Evolutionary conservation across 352 stramenopile species (phyloP), one percentile per base, ranked within the genome.

Genomic region (Pythium utonaiense): DNA sequence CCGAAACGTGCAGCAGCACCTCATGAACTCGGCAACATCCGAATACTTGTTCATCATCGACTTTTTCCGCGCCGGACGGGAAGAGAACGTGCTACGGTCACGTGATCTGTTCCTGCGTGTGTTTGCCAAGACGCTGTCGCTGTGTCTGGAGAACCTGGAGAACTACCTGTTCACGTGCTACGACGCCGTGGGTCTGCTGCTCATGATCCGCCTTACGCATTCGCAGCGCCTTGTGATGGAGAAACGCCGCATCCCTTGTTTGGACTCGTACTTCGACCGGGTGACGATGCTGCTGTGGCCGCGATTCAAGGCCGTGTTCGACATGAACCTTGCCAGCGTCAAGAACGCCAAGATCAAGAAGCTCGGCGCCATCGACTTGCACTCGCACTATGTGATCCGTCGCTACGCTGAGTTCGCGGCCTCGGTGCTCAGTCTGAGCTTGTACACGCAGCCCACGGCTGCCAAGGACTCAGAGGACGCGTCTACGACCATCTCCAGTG

Each of bases 131-230:
- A 98, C 96, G 25, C 75, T 99, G n/a, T 96, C 87, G 3, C 60
- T 98, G 25, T 91, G 97, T 42, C 74, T 99, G 16, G 97, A 99
- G 67, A 97, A 99, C 64, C 71, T 99, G 49, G 96, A 99, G 62
- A 99, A 99, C 74, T 99, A 99, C 62, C 69, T 99, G 2, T 98
- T 98, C 68, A 96, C 86, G 47, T 99, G 87, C 64, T 97, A 98
- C 66, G 97, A 99, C 80, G 91, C 87, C 16, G 91, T 99, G 25
- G 96, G 87, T 31, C 74, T 99, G 24, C 80, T 99, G n/a, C 83
- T 99, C 16, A 99, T 99, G 95, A 98, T 99, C 64, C 96, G 96
- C 27, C 74, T 99, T 21, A 98, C 93, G 19, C 90, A 98, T 56
- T 67, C 80, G 12, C 87, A 96, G 61, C 74, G 82, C 7, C 51